Conservation (phyloP, 2,329 filamentous ascomycete species). For the Calonectria hongkongensis region DNA sequence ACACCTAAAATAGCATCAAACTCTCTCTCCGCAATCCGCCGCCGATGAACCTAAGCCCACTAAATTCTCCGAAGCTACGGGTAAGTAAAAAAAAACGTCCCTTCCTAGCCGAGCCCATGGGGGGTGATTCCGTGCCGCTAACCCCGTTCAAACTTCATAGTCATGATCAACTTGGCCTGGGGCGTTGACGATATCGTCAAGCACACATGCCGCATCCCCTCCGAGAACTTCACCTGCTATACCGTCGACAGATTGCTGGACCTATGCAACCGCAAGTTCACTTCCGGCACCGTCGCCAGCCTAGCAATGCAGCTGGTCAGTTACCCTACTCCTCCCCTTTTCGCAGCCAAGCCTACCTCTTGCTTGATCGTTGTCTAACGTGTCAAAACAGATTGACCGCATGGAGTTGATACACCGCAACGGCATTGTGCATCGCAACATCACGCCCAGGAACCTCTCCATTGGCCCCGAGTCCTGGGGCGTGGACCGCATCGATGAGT, state of each 20-base stretch:
- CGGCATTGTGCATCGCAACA: not conserved
- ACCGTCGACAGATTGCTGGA: not conserved
- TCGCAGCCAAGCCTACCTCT: too few relatives aligned
- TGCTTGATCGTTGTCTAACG: not conserved
- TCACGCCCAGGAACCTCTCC: not conserved
- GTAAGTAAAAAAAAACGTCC: not conserved
- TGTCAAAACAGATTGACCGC: slow-evolving; percentile 16
- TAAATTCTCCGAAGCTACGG: too few relatives aligned
- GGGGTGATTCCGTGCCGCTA: not conserved
- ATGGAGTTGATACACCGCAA: not conserved
- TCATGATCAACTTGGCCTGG: not conserved
- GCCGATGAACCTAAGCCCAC: not conserved
- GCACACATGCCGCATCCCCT: not conserved
- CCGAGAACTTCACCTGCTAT: not conserved
- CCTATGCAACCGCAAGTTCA: not conserved
- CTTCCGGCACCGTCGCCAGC: not conserved
- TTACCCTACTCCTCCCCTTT: not conserved
- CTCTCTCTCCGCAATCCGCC: not conserved
- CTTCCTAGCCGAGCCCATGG: too few relatives aligned
- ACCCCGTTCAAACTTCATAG: not conserved
- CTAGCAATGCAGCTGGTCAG: slow-evolving; percentile 3
- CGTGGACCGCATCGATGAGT: not conserved
- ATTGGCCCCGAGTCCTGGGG: not conserved
- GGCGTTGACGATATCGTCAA: not conserved
- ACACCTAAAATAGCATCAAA: not conserved